Evolutionary conservation across 2,329 filamentous ascomycete genomes (phyloP), one percentile per base, ranked within the genome.

Genomic region (Diaporthe aspalathi): DNA sequence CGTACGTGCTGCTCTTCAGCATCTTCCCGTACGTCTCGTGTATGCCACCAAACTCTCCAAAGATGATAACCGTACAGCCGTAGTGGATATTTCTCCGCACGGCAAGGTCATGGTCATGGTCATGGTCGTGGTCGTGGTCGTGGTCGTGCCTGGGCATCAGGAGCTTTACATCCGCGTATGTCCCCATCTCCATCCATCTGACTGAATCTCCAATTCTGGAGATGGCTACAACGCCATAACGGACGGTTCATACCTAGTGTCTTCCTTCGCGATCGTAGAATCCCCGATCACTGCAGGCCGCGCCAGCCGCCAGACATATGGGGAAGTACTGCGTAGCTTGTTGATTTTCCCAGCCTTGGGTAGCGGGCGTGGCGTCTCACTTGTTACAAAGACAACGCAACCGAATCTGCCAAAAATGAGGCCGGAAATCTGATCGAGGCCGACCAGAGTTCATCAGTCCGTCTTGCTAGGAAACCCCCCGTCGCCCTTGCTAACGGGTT

Each of bases 391-490:
- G 38, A 29, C 35, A 45, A 29, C 29, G 56, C 24, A 60, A 29
- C 56, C 38, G 29, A 16, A 50, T 2, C 17, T 60, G 54, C n/a
- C 54, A 43, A 63, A 49, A 49, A 47, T n/a, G 5, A 63, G 17
- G 24, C 24, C 40, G 40, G 40, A n/a, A 22, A 12, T 49, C 17
- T 32, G 40, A 22, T 16, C 16, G 57, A 63, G 40, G 27, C 60
- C 60, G 60, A 35, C 24, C 43, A 29, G 22, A 63, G 57, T 29
- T 63, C 11, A 45, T n/a, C 57, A 63, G 40, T n/a, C 57, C 40
- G 35, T 29, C 16, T 14, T 40, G 12, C 57, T 5, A 62, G 56
- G 56, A 40, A 24, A 22, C 38, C 35, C 56, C 57, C 47, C 57
- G 40, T 11, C 47, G 40, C 57, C 40, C 24, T 63, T 16, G 17